Percentiles rank a stretch among this genome's conserved stretches.
Evolutionary conservation across 768 basidiomycete genomes (phyloP).

Genomic region (Fomitopsis pulvina): DNA sequence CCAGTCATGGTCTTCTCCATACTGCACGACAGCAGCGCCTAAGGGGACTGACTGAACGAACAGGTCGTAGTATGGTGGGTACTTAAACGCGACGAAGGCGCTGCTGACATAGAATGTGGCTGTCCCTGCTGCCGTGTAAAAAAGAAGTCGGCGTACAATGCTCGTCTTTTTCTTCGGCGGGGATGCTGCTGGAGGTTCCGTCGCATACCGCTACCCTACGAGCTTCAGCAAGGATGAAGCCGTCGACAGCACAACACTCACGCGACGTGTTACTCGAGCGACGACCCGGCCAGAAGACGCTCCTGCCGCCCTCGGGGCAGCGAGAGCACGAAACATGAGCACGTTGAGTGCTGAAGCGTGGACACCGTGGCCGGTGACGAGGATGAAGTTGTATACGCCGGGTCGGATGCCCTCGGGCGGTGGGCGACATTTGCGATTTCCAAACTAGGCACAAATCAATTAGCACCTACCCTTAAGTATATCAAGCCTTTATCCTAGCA

Average conservation of each 20-base stretch:
- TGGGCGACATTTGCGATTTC: neutral
- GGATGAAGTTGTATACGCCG: neutral
- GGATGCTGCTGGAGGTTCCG: slow-evolving; percentile 38
- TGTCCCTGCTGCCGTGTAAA: slow-evolving; percentile 60
- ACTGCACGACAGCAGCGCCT: slow-evolving; percentile 71
- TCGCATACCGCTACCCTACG: slow-evolving; percentile 50
- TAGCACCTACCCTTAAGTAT: too few relatives aligned
- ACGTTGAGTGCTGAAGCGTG: neutral
- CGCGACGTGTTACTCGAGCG: slow-evolving; percentile 52
- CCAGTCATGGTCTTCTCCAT: slow-evolving; percentile 75
- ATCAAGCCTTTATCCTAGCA: too few relatives aligned
- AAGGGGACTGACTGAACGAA: slow-evolving; percentile 79
- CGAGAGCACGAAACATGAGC: slow-evolving; percentile 47
- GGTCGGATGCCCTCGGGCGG: neutral
- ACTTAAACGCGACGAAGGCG: slow-evolving; percentile 70
- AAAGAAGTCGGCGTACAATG: slow-evolving; percentile 52
- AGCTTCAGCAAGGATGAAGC: neutral
- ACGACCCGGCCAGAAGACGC: slow-evolving; percentile 36
- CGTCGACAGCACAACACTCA: slow-evolving; percentile 28
- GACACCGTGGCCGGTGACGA: neutral
- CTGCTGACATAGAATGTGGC: slow-evolving; percentile 81
- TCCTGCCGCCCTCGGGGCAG: slow-evolving; percentile 47
- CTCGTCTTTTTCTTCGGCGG: slow-evolving; percentile 46
- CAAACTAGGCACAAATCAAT: neutral
- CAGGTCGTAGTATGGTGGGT: slow-evolving; percentile 76